These are phyloP conservation scores for Glonium stellatum DNA, from an alignment of 495 filamentous ascomycete genomes.

Conservation along the genomic window DNA sequence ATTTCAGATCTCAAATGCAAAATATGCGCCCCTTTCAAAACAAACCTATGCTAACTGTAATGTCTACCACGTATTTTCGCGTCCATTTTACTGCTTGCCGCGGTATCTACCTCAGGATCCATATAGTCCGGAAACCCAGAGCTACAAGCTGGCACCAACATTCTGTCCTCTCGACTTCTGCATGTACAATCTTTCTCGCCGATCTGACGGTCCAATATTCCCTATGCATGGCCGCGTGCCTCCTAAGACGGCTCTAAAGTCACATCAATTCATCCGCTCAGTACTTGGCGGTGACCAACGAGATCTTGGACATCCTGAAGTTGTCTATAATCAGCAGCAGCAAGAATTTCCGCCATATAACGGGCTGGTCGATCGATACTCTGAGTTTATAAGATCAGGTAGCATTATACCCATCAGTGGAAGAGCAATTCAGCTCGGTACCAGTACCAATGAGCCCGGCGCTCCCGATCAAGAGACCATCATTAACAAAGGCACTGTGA, in stretches of 20 bases:
- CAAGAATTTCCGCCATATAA: slow-evolving; percentile 52
- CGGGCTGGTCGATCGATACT: slow-evolving; percentile 63
- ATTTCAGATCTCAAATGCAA: slow-evolving; percentile 55
- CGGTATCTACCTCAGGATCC: slow-evolving; percentile 47
- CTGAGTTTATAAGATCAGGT: slow-evolving; percentile 61
- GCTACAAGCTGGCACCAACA: slow-evolving; percentile 41
- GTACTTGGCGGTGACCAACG: slow-evolving; percentile 59
- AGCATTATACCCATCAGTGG: slow-evolving; percentile 49
- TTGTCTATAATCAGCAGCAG: slow-evolving; percentile 33
- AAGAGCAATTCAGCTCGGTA: slow-evolving; percentile 17
- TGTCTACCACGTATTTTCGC: slow-evolving; percentile 61
- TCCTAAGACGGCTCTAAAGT: slow-evolving; percentile 44
- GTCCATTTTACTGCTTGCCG: slow-evolving; percentile 69
- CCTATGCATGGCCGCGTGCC: slow-evolving; percentile 54
- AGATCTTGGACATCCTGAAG: slow-evolving; percentile 42
- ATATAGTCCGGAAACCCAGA: slow-evolving; percentile 32
- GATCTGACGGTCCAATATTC: slow-evolving; percentile 48
- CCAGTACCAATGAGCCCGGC: slow-evolving; percentile 19
- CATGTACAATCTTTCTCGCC: slow-evolving; percentile 61
- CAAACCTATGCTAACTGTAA: slow-evolving; percentile 34
- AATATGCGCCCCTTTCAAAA: slow-evolving; percentile 37
- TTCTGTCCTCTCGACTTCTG: slow-evolving; percentile 73
- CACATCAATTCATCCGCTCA: slow-evolving; percentile 48
- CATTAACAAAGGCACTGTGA: slow-evolving; percentile 14
- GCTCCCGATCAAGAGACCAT: slow-evolving; percentile 32